These are phyloP conservation scores for Penicillium brasilianum DNA, from an alignment of 2,329 filamentous ascomycete species.

Conservation along the genomic window DNA sequence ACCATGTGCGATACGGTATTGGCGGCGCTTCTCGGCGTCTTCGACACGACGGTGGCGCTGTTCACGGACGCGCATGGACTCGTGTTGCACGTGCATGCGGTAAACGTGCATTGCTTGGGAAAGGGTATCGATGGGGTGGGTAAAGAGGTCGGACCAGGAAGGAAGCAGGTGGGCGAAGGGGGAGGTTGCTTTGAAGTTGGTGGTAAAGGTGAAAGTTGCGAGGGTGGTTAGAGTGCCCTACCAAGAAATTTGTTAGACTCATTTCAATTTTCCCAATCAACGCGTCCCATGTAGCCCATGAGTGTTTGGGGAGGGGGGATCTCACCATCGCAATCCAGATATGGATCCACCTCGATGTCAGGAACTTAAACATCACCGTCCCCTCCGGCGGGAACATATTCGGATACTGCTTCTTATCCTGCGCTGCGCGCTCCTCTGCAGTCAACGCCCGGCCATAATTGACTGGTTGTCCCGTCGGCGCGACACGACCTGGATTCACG, in stretches of 20 bases:
- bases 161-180: slow-evolving; percentile 82
- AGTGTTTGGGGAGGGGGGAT: slow-evolving; percentile 11
- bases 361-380: slow-evolving; percentile 82
- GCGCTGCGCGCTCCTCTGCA: slow-evolving; percentile 67
- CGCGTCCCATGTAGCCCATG: too few relatives aligned
- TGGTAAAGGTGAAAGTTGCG: slow-evolving; percentile 72
- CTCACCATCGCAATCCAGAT: slow-evolving; percentile 81
- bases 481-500: slow-evolving; percentile 45
- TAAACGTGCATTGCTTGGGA: slow-evolving; percentile 72
- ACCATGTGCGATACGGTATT: slow-evolving; percentile 86
- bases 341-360: slow-evolving; percentile 78
- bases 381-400: slow-evolving; percentile 86
- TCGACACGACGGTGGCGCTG: slow-evolving; percentile 75
- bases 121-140: slow-evolving; percentile 71
- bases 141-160: slow-evolving; percentile 68
- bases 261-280: too few relatives aligned
- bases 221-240: slow-evolving; percentile 72
- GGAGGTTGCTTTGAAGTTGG: slow-evolving; percentile 79
- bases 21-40: slow-evolving; percentile 83
- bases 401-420: slow-evolving; percentile 76
- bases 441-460: slow-evolving; percentile 77
- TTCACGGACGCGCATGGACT: slow-evolving; percentile 70
- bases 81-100: slow-evolving; percentile 74
- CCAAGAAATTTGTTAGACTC: not conserved
- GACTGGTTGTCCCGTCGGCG: slow-evolving; percentile 52